phyloP scores from a whole-genome alignment of 1,284 basidiomycete genomes.

The Sanghuangporus sanghuang region DNA sequence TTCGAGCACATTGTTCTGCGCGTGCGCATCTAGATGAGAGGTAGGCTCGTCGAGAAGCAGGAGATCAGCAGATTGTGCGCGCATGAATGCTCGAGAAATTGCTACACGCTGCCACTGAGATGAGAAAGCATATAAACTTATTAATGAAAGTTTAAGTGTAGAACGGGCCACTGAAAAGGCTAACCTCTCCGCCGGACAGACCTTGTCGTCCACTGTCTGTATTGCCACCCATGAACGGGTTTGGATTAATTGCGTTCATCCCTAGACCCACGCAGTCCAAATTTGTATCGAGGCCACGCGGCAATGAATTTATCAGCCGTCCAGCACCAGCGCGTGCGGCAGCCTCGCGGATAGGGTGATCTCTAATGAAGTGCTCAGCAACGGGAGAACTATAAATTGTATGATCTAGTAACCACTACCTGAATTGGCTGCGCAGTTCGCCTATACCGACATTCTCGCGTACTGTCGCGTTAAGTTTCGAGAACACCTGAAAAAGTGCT shows the following conservation, averaged over 20 bases:
- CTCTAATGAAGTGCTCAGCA: constrained; percentile 8
- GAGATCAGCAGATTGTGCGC: constrained; percentile 71
- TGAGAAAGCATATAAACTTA: not conserved
- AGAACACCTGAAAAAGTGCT: constrained; percentile 80
- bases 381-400: not conserved
- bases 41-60: constrained; percentile 83
- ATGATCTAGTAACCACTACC: not conserved
- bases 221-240: constrained; percentile 30
- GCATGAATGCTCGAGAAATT: constrained; percentile 79
- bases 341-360: constrained; percentile 49
- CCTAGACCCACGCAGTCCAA: constrained; percentile 56
- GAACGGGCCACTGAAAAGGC: constrained; percentile 19
- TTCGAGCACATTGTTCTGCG: constrained; percentile 74
- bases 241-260: constrained; percentile 11
- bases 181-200: constrained; percentile 73
- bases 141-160: not conserved
- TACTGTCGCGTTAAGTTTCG: constrained; percentile 67
- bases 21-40: constrained; percentile 74
- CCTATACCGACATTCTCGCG: constrained; percentile 79
- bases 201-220: constrained; percentile 44
- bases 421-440: constrained; percentile 35
- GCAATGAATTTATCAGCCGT: constrained; percentile 53
- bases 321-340: constrained; percentile 63
- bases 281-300: constrained; percentile 60
- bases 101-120: constrained; percentile 81